Evolutionary conservation across 1,284 basidiomycete species (phyloP).

Genomic region (Takashimella tepidaria): DNA sequence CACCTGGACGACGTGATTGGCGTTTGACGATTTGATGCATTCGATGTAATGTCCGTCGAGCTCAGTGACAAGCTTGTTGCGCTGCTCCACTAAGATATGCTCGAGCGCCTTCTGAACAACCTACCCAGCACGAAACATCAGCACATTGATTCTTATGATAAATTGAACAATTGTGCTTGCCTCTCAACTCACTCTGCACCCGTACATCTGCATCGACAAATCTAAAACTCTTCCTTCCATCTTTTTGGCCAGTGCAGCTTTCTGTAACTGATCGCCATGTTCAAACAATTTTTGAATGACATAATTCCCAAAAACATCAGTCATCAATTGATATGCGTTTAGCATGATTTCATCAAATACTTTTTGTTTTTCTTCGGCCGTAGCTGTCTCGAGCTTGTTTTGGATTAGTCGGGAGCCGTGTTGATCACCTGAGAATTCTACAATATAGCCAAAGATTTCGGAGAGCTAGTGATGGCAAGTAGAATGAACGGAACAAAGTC

Average conservation of each 20-base stretch:
- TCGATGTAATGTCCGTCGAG: conserved; percentile 74
- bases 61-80: conserved; percentile 68
- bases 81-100: conserved; percentile 69
- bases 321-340: conserved; percentile 71
- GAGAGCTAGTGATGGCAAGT: conserved; percentile 45
- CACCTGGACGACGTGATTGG: conserved; percentile 76
- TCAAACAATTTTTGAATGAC: conserved; percentile 94
- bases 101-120: conserved; percentile 69
- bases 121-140: too few relatives aligned
- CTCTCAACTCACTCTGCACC: conserved; percentile 55
- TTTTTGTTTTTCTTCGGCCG: conserved; percentile 67
- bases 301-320: conserved; percentile 97
- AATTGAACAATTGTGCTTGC: too few relatives aligned
- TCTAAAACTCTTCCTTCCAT: conserved; percentile 76
- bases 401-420: conserved; percentile 89
- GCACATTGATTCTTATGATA: too few relatives aligned
- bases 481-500: not conserved
- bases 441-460: conserved; percentile 78
- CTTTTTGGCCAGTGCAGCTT: conserved; percentile 62
- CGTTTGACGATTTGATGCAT: conserved; percentile 89
- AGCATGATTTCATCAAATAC: conserved; percentile 92
- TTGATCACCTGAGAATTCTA: conserved; percentile 92
- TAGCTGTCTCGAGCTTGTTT: conserved; percentile 70
- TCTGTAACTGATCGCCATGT: conserved; percentile 72
- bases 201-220: conserved; percentile 90